phyloP scores from a whole-genome alignment of 176 grass and related monocot species.

The Luzula sylvatica region DNA sequence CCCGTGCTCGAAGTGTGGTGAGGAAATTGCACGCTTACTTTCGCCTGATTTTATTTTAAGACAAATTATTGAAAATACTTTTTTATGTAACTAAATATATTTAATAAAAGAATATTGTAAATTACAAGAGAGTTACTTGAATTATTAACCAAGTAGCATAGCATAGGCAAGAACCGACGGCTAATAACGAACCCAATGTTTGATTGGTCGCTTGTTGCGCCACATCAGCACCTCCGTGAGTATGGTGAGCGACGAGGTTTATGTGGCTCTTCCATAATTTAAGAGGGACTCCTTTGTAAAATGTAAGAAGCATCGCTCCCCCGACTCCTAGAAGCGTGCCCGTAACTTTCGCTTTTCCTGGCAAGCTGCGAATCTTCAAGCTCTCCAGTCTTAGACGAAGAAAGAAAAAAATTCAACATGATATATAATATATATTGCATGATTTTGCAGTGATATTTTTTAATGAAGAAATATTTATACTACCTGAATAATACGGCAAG shows the following conservation, averaged over 20 bases:
- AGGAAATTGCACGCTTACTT: slow-evolving; percentile 36
- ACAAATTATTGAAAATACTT: not conserved
- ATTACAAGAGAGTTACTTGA: slow-evolving; percentile 30
- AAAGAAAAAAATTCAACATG: not conserved
- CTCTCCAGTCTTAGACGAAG: slow-evolving; percentile 39
- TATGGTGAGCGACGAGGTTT: slow-evolving; percentile 27
- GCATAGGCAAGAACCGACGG: slow-evolving; percentile 38
- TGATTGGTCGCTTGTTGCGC: slow-evolving; percentile 19
- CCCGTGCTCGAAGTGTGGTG: slow-evolving; percentile 70
- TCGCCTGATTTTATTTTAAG: slow-evolving; percentile 27
- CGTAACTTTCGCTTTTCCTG: slow-evolving; percentile 55
- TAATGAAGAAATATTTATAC: slow-evolving; percentile 1
- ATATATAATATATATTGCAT: not conserved
- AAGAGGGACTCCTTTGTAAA: slow-evolving; percentile 67
- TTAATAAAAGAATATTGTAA: not conserved
- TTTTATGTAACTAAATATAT: not conserved
- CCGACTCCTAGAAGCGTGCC: slow-evolving; percentile 66
- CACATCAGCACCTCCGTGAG: not conserved
- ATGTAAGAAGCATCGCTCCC: slow-evolving; percentile 86
- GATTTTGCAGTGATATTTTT: no score
- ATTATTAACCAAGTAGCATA: slow-evolving; percentile 69
- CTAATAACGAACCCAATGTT: slow-evolving; percentile 36
- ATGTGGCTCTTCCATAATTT: slow-evolving; percentile 35
- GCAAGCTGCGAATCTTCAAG: slow-evolving; percentile 22
- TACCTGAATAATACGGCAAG: slow-evolving; percentile 59